These are phyloP conservation scores for Psilocybe mexicana DNA, from an alignment of 1,284 basidiomycete species.

Conservation along the genomic window DNA sequence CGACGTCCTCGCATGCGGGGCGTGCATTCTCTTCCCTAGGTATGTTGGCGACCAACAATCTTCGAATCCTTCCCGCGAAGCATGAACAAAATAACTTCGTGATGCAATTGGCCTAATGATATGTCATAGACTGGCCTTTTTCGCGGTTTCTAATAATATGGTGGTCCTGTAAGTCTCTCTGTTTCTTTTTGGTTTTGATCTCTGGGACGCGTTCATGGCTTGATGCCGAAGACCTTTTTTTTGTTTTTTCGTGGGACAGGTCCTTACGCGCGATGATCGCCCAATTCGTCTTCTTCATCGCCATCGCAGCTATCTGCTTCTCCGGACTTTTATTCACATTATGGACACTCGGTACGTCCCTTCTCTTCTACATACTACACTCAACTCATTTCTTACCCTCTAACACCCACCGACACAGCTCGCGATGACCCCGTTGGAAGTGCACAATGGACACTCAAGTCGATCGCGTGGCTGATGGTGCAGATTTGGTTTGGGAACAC, in stretches of 20 bases:
- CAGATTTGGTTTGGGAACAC: slow-evolving; percentile 87
- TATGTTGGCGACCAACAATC: slow-evolving; percentile 11
- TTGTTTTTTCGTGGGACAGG: slow-evolving; percentile 36
- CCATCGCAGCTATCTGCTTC: slow-evolving; percentile 81
- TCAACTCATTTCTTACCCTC: too few species aligned
- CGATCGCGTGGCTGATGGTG: slow-evolving; percentile 80
- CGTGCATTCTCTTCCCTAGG: slow-evolving; percentile 87
- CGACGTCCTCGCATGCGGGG: slow-evolving; percentile 82
- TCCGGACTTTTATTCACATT: slow-evolving; percentile 85
- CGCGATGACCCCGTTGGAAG: slow-evolving; percentile 21
- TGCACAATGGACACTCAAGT: slow-evolving; percentile 62
- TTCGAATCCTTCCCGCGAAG: neutral
- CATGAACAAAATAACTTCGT: neutral
- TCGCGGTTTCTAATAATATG: slow-evolving; percentile 81
- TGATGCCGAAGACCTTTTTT: neutral
- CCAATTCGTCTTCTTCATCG: slow-evolving; percentile 85
- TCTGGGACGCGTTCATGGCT: neutral
- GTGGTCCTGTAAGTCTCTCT: slow-evolving; percentile 64
- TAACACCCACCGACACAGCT: slow-evolving; percentile 9
- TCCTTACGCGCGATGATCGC: slow-evolving; percentile 74
- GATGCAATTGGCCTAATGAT: neutral
- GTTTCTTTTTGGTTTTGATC: neutral
- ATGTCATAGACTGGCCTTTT: slow-evolving; percentile 64
- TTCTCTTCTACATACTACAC: too few species aligned
- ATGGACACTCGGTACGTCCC: slow-evolving; percentile 64